phyloP scores from a whole-genome alignment of 805 yeast genomes.

The Yarrowia deformans region DNA sequence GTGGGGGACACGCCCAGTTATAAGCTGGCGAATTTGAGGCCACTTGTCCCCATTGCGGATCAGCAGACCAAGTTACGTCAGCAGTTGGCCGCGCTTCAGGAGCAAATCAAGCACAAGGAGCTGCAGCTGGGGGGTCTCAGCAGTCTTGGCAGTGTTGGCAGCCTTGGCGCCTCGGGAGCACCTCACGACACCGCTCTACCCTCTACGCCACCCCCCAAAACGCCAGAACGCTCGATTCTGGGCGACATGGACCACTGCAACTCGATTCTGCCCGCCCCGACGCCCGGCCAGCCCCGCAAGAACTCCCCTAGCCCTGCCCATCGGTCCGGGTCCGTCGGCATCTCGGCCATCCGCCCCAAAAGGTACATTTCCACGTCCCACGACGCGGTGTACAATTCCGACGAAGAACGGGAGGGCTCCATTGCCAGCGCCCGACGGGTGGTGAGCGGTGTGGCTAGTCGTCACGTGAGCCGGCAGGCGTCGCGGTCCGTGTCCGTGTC shows the following conservation, averaged over 20 bases:
- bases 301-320: conserved; percentile 43
- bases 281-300: conserved; percentile 98
- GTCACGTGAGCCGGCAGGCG: neutral
- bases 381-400: conserved; percentile 39
- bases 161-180: conserved; percentile 41
- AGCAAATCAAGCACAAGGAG: conserved; percentile 36
- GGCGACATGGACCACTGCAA: conserved; percentile 68
- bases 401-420: conserved; percentile 19
- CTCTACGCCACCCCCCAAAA: conserved; percentile 58
- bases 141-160: neutral
- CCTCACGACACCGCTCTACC: conserved; percentile 24
- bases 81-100: conserved; percentile 27
- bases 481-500: conserved; percentile 30
- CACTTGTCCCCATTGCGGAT: conserved; percentile 48
- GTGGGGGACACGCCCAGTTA: conserved; percentile 67
- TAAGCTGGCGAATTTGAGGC: conserved; percentile 51
- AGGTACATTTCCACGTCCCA: conserved; percentile 43
- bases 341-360: conserved; percentile 15
- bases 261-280: conserved; percentile 84
- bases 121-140: conserved; percentile 9
- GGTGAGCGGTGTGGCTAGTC: neutral
- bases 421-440: conserved; percentile 13
- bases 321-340: conserved; percentile 7
- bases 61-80: conserved; percentile 40
- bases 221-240: conserved; percentile 76